Evolutionary conservation across 768 basidiomycete genomes (phyloP).

Genomic region (Phylloporus sp.): DNA sequence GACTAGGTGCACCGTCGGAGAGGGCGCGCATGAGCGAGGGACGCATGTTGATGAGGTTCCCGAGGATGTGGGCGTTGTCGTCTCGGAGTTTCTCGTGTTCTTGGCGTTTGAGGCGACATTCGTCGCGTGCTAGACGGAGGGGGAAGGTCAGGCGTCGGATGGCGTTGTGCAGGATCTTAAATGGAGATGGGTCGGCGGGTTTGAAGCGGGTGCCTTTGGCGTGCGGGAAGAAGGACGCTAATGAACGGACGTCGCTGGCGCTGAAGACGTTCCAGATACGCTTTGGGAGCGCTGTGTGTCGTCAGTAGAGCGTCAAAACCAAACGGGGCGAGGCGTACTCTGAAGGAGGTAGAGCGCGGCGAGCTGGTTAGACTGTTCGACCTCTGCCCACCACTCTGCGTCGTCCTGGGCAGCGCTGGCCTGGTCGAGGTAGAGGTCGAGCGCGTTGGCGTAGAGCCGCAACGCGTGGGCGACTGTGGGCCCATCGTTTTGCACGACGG

Average conservation of each 20-base stretch:
- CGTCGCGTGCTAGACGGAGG: constrained; percentile 57
- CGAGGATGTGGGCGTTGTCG: constrained; percentile 62
- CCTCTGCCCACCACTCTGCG: constrained; percentile 79
- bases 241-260: constrained; percentile 42
- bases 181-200: constrained; percentile 14
- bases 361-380: constrained; percentile 54
- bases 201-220: constrained; percentile 34
- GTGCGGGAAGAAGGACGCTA: constrained; percentile 66
- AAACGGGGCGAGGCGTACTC: constrained; percentile 45
- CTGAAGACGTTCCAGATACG: constrained; percentile 33
- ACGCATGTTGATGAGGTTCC: constrained; percentile 54
- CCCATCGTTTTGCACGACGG: constrained; percentile 16
- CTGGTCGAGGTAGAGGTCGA: constrained; percentile 61
- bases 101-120: constrained; percentile 57
- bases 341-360: constrained; percentile 69
- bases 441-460: constrained; percentile 58
- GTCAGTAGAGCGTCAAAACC: too few species aligned
- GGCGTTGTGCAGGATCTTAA: constrained; percentile 6
- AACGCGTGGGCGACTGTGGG: too few species aligned
- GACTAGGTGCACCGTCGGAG: constrained; percentile 1
- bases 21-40: constrained; percentile 38
- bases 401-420: constrained; percentile 70
- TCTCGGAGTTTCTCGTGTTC: constrained; percentile 62
- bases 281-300: constrained; percentile 22
- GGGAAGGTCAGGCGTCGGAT: constrained; percentile 33